Base-by-base conservation (phyloP, 345 rosid species). In the Turnera subulata region DNA sequence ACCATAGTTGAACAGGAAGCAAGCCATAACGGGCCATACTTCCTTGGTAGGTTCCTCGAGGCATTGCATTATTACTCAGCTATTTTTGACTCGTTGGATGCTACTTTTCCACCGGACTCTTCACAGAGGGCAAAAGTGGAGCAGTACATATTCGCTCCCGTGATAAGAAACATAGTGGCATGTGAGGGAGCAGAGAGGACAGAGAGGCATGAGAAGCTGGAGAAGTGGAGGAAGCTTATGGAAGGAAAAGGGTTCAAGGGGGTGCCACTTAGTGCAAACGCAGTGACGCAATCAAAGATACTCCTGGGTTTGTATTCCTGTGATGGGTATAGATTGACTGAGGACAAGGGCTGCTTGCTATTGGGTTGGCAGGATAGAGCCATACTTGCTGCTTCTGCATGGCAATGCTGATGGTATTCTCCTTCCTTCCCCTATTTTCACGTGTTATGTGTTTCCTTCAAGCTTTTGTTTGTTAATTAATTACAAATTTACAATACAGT, bases 301-400 rank as follows among this genome's bases (percentile, higher is more conserved):
- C 58, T 84, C 56, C 63, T 84, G 11, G 86, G 81, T 18, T 61
- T 84, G 50, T 84, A 84, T 52, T 71, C 86, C 0, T 73, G 84
- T 24, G 90, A 81, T 46, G 86, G 90, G n/a, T 84, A 81, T 50
- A 66, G 86, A 49, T 67, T 84, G 75, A 81, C 84, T 5, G 90
- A 84, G 58, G 90, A 84, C 48, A 75, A 75, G n/a, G 90, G 86
- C 11, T 79, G 90, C 73, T 72, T 84, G 83, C 83, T 81, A 9
- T 65, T 84, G 62, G 90, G 84, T 2, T 84, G 90, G 90, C 83
- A 69, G 63, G 90, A 84, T 55, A 69, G 86, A 60, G 73, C 83
- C 24, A 59, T 81, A 22, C 59, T 84, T 42, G 86, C 80, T 38
- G 83, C 91, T 47, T 88, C 92, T 52, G 84, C 90, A 14, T 81